Conservation (phyloP, 768 basidiomycete species). For the Tylopilus intermedius region DNA sequence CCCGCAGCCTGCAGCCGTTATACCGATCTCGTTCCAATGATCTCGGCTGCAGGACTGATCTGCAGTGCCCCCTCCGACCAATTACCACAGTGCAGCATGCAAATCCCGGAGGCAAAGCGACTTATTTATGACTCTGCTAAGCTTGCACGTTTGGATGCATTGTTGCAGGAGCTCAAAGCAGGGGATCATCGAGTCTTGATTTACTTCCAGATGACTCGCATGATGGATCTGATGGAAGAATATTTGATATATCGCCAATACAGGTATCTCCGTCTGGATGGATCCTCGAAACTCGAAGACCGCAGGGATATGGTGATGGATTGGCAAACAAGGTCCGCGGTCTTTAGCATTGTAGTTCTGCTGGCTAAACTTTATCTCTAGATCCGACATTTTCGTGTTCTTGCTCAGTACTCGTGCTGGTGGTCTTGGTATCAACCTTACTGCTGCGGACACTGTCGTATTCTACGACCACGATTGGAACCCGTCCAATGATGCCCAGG, state of each 20-base stretch:
- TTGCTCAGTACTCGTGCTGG: slow-evolving; percentile 93
- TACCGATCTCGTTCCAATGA: slow-evolving; percentile 47
- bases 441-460: slow-evolving; percentile 47
- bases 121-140: slow-evolving; percentile 97
- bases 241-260: slow-evolving; percentile 96
- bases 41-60: slow-evolving; percentile 66
- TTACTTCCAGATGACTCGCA: slow-evolving; percentile 99
- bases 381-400: slow-evolving; percentile 90
- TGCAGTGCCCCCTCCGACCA: slow-evolving; percentile 63
- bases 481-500: slow-evolving; percentile 95
- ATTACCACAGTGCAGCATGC: slow-evolving; percentile 77
- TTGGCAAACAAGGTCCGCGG: slow-evolving; percentile 89
- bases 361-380: slow-evolving; percentile 1
- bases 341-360: not conserved
- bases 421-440: slow-evolving; percentile 94
- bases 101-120: slow-evolving; percentile 90
- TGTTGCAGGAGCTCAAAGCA: slow-evolving; percentile 89
- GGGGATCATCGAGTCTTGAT: slow-evolving; percentile 91
- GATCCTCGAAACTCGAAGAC: slow-evolving; percentile 91
- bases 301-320: slow-evolving; percentile 98
- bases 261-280: slow-evolving; percentile 90
- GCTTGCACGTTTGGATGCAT: slow-evolving; percentile 79
- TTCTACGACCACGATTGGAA: slow-evolving; percentile 42
- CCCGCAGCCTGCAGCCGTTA: slow-evolving; percentile 45
- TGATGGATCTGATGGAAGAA: slow-evolving; percentile 99